These are phyloP conservation scores for Vinca major DNA, from an alignment of 305 asterid species.

Conservation along the genomic window DNA sequence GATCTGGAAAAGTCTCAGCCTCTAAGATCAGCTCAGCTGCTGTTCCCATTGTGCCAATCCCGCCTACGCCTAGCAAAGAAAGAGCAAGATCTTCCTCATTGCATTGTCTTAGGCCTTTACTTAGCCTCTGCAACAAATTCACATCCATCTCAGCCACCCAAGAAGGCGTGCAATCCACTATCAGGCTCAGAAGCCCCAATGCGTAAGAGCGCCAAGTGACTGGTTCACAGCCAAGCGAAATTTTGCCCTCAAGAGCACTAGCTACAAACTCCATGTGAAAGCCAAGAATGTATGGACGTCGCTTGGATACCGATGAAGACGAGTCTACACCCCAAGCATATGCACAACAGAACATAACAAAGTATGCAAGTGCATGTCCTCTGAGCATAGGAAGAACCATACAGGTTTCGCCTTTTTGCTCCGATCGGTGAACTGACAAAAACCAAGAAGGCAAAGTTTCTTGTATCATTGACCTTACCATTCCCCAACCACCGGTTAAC, in stretches of 20 bases:
- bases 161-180: slow-evolving; percentile 57
- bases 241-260: slow-evolving; percentile 62
- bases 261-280: slow-evolving; percentile 77
- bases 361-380: slow-evolving; percentile 78
- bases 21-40: slow-evolving; percentile 71
- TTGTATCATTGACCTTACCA: slow-evolving; percentile 67
- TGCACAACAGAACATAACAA: slow-evolving; percentile 62
- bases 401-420: slow-evolving; percentile 28
- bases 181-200: slow-evolving; percentile 64
- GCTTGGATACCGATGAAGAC: slow-evolving; percentile 47
- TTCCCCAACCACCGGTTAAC: slow-evolving; percentile 75
- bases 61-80: slow-evolving; percentile 66
- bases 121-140: slow-evolving; percentile 51
- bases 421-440: slow-evolving; percentile 46
- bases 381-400: slow-evolving; percentile 50
- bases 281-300: slow-evolving; percentile 57
- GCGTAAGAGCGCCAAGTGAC: slow-evolving; percentile 89
- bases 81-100: slow-evolving; percentile 76
- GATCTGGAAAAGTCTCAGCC: slow-evolving; percentile 21
- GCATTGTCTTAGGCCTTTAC: slow-evolving; percentile 63
- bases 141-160: slow-evolving; percentile 66
- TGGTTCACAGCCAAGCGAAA: slow-evolving; percentile 72
- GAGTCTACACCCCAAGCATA: slow-evolving; percentile 76
- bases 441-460: slow-evolving; percentile 97
- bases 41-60: slow-evolving; percentile 60